Evolutionary conservation across 805 yeast species (phyloP).

Genomic region (Saccharomycopsis oosterbeekiorum): DNA sequence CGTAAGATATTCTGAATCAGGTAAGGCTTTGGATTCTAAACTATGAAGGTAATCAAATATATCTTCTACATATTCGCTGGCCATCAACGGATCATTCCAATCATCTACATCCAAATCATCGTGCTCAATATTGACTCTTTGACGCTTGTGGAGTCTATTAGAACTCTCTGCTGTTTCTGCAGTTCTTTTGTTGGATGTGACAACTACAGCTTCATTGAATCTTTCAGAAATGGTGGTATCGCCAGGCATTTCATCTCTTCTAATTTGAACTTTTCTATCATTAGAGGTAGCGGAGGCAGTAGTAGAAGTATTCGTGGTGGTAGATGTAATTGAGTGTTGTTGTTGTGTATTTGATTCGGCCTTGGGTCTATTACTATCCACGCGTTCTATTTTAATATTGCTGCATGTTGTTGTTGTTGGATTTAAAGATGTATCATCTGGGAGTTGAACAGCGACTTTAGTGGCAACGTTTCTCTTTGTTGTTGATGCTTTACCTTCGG

Average conservation of each 20-base stretch:
- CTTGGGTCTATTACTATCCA: neutral
- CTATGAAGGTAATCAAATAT: slow-evolving; percentile 73
- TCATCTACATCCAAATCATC: slow-evolving; percentile 69
- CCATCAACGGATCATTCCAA: slow-evolving; percentile 75
- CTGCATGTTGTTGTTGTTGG: neutral
- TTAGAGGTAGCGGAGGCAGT: neutral
- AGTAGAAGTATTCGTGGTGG: neutral
- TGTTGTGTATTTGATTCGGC: neutral
- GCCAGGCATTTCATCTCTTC: slow-evolving; percentile 2
- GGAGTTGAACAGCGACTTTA: neutral
- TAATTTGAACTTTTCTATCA: slow-evolving; percentile 5
- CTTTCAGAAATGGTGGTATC: neutral
- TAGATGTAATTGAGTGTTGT: neutral
- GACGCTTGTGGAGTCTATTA: neutral
- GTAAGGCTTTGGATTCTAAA: slow-evolving; percentile 64
- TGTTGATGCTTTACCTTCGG: neutral
- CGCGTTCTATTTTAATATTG: neutral
- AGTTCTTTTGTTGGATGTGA: slow-evolving; percentile 20
- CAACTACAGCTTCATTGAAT: neutral
- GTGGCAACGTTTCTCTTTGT: neutral
- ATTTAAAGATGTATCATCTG: neutral
- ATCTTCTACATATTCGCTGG: slow-evolving; percentile 81
- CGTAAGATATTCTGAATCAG: slow-evolving; percentile 55
- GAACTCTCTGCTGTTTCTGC: slow-evolving; percentile 6
- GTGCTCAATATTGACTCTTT: slow-evolving; percentile 23